phyloP scores from a whole-genome alignment of 2,329 filamentous ascomycete species.

The Furcasterigmium furcatum region DNA sequence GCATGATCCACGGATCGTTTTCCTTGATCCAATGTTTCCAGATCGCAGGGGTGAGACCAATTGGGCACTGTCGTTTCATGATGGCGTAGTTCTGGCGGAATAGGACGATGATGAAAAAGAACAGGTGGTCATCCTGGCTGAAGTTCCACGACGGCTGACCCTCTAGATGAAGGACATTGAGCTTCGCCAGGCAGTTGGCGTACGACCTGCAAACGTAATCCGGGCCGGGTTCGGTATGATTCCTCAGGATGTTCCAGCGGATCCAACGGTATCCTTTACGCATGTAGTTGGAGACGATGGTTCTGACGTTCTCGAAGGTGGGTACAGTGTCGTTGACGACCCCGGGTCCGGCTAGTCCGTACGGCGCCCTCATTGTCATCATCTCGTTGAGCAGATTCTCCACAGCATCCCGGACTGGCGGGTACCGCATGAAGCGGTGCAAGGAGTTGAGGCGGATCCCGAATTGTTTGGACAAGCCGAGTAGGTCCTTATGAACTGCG shows the following conservation, averaged over 20 bases:
- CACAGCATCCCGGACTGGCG: conserved; percentile 3
- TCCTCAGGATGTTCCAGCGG: not conserved
- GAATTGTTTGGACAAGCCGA: not conserved
- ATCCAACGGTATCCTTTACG: too few species aligned
- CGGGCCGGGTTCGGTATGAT: not conserved
- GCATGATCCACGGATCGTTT: not conserved
- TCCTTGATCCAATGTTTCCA: not conserved
- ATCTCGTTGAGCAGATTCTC: conserved; percentile 11
- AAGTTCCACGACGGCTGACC: not conserved
- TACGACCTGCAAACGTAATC: not conserved
- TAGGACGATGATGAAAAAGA: not conserved
- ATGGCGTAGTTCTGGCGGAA: not conserved
- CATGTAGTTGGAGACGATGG: too few species aligned
- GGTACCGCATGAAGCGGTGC: conserved; percentile 8
- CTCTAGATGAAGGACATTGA: not conserved
- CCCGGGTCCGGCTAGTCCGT: not conserved
- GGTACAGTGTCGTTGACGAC: not conserved
- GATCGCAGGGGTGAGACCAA: not conserved
- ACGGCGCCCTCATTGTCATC: not conserved
- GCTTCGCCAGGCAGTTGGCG: not conserved
- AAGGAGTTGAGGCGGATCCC: conserved; percentile 4
- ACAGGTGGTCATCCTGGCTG: not conserved
- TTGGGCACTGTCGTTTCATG: not conserved
- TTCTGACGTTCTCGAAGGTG: too few species aligned
- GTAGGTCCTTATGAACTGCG: conserved; percentile 6